Conservation (phyloP, 805 yeast genomes). For the Naumovozyma castellii region DNA sequence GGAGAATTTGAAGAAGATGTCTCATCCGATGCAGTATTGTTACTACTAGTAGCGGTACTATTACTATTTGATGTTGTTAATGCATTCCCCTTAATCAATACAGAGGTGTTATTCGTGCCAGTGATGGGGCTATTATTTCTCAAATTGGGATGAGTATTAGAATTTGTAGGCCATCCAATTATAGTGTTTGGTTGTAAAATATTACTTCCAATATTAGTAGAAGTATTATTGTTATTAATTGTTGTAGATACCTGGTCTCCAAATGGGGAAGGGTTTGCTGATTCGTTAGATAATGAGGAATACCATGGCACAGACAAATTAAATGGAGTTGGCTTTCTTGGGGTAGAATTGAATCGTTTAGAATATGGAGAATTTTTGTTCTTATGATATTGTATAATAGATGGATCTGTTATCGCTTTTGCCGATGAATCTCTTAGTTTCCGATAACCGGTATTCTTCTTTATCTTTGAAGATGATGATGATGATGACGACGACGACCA, state of each 20-base stretch:
- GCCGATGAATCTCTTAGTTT: background rate
- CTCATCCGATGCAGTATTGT: constrained; percentile 1
- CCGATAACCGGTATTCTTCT: background rate
- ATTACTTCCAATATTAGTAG: background rate
- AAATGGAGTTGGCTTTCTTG: constrained; percentile 7
- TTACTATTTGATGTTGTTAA: background rate
- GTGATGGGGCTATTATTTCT: background rate
- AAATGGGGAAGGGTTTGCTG: background rate
- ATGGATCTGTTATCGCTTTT: background rate
- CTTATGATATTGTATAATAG: background rate
- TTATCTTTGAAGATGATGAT: background rate
- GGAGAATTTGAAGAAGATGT: constrained; percentile 2
- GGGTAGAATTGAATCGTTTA: constrained; percentile 1
- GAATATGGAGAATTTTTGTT: background rate
- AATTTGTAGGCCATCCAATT: background rate
- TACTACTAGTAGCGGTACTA: constrained; percentile 4
- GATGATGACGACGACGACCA: background rate
- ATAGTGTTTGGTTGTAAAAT: background rate
- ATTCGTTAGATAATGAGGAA: constrained; percentile 2
- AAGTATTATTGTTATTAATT: background rate
- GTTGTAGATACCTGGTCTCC: background rate
- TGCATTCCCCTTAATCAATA: background rate
- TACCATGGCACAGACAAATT: constrained; percentile 8
- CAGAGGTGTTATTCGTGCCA: background rate
- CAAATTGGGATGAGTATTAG: background rate